Conservation (phyloP, 345 rosid species). For the Lumnitzera racemosa region DNA sequence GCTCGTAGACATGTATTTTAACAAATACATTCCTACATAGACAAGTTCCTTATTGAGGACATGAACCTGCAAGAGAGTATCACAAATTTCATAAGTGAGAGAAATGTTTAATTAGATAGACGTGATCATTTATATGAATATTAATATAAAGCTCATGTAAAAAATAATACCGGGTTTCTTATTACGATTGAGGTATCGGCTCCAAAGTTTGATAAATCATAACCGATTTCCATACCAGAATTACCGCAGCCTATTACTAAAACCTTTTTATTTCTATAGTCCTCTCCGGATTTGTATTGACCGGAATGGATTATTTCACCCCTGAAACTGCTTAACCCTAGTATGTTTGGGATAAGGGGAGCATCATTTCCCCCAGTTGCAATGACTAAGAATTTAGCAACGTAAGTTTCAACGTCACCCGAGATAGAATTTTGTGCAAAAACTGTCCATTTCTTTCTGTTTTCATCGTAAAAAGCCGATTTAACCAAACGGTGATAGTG, state of each 20-base stretch:
- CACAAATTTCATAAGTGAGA: too few species aligned
- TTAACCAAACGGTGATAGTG: slow-evolving; percentile 20
- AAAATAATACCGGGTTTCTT: slow-evolving; percentile 3
- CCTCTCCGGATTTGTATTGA: slow-evolving; percentile 8
- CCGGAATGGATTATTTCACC: slow-evolving; percentile 42
- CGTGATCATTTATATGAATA: too few species aligned
- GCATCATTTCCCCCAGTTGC: slow-evolving; percentile 44
- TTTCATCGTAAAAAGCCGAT: slow-evolving; percentile 14
- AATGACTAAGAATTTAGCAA: slow-evolving; percentile 33
- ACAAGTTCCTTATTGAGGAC: slow-evolving; percentile 12
- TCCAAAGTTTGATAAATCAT: too few species aligned
- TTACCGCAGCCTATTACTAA: too few species aligned
- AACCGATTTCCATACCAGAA: too few species aligned
- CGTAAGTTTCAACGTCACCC: slow-evolving; percentile 17
- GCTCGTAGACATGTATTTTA: not conserved
- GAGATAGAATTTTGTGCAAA: too few species aligned
- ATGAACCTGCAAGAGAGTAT: slow-evolving; percentile 6
- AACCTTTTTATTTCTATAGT: too few species aligned
- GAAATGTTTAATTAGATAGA: too few species aligned
- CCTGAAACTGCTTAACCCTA: slow-evolving; percentile 25
- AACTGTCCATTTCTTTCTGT: too few species aligned
- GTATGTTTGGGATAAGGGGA: slow-evolving; percentile 27
- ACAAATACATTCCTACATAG: slow-evolving; percentile 3
- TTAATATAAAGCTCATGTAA: not conserved
- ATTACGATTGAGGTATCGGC: slow-evolving; percentile 2